Evolutionary conservation across 352 stramenopile genomes (phyloP).

Genomic region (Phytophthora citrophthora): DNA sequence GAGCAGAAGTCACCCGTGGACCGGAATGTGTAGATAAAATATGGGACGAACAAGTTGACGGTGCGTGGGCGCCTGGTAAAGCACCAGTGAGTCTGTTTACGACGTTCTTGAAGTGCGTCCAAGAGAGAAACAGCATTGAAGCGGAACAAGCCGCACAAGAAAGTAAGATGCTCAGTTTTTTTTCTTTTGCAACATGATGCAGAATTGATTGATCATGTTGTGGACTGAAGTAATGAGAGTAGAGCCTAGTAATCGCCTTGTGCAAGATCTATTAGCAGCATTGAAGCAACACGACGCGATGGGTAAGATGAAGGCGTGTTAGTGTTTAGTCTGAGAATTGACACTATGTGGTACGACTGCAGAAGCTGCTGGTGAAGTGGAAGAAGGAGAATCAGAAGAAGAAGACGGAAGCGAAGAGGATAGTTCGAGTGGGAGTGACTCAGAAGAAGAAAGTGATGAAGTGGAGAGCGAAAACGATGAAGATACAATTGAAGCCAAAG

Average conservation of each 20-base stretch:
- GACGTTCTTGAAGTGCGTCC: constrained; percentile 56
- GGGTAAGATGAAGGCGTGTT: constrained; percentile 23
- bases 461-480: constrained; percentile 25
- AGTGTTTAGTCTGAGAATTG: background rate
- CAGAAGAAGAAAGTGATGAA: constrained; percentile 44
- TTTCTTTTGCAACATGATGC: background rate
- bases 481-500: constrained; percentile 24
- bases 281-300: constrained; percentile 68
- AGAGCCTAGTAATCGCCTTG: constrained; percentile 70
- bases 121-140: constrained; percentile 62
- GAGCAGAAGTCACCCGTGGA: constrained; percentile 22
- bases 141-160: constrained; percentile 50
- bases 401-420: constrained; percentile 58
- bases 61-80: constrained; percentile 68
- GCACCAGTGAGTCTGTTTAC: constrained; percentile 61
- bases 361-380: constrained; percentile 34
- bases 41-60: constrained; percentile 69
- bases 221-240: constrained; percentile 49
- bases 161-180: constrained; percentile 38
- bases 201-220: background rate
- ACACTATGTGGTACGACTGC: background rate
- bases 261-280: constrained; percentile 64
- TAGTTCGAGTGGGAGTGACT: constrained; percentile 60
- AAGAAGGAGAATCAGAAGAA: constrained; percentile 40
- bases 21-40: constrained; percentile 60